A percentile compares a stretch with the other conserved stretches of the same genome.
Evolutionary conservation across 1,139 yeast species (phyloP).

Genomic region (Lodderomyces pseudojiufengensis): DNA sequence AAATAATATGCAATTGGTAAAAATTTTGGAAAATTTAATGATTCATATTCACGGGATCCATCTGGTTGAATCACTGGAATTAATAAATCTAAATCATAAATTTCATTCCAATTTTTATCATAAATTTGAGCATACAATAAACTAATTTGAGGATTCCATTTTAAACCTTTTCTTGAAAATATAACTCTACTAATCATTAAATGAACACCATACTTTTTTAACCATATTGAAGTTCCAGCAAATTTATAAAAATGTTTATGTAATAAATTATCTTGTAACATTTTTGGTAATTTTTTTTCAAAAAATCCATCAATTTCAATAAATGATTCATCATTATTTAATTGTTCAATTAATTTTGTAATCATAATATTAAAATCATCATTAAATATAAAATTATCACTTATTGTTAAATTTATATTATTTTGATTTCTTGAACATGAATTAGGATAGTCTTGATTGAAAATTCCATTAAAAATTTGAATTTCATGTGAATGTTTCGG

Average conservation of each 20-base stretch:
- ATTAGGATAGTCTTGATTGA: conserved; percentile 1
- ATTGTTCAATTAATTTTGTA: conserved; percentile 14
- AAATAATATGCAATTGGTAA: conserved; percentile 26
- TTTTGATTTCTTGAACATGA: conserved; percentile 2
- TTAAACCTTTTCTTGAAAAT: conserved; percentile 24
- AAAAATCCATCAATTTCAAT: conserved; percentile 20
- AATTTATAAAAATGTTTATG: conserved; percentile 37
- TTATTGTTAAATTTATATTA: conserved; percentile 4
- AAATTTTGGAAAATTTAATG: conserved; percentile 22
- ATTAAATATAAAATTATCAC: conserved; percentile 8
- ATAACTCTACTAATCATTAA: conserved; percentile 39
- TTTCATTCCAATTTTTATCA: conserved; percentile 28
- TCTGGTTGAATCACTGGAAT: conserved; percentile 15
- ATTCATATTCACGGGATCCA: conserved; percentile 9
- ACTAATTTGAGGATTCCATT: conserved; percentile 27
- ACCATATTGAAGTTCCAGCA: conserved; percentile 49
- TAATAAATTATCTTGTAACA: conserved; percentile 12
- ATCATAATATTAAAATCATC: conserved; percentile 13
- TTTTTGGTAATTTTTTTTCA: conserved; percentile 17
- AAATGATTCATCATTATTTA: conserved; percentile 17
- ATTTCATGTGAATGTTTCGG: conserved; percentile 3
- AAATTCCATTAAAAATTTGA: conserved; percentile 3
- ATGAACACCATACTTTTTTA: conserved; percentile 45
- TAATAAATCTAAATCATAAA: conserved; percentile 23
- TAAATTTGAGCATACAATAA: conserved; percentile 31